Conservation (phyloP, 306 rosid genomes). For the Mimosa bimucronata region DNA sequence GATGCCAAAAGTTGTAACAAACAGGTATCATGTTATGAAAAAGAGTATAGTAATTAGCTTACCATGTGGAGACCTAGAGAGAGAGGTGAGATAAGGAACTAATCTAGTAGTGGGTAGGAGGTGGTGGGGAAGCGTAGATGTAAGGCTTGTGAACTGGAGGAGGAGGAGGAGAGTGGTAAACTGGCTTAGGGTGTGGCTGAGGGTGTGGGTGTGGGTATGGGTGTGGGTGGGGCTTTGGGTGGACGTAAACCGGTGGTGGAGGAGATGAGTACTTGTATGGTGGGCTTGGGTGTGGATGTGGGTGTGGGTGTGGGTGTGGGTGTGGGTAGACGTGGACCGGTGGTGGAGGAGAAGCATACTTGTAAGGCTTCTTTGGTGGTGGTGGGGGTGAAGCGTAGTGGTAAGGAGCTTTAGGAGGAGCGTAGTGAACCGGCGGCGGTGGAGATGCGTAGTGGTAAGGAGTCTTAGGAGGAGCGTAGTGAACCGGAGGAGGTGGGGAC, state of each 20-base stretch:
- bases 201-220: constrained; percentile 34
- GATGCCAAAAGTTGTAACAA: too few species aligned
- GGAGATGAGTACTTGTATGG: constrained; percentile 7
- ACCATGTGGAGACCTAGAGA: constrained; percentile 42
- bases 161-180: constrained; percentile 47
- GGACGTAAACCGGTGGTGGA: constrained; percentile 18
- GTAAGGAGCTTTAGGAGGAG: neutral
- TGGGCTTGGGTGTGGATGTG: constrained; percentile 32
- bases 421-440: constrained; percentile 11
- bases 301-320: constrained; percentile 34
- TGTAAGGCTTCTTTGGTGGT: neutral
- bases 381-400: constrained; percentile 20
- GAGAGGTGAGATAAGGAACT: neutral
- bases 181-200: constrained; percentile 2
- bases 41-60: constrained; percentile 21
- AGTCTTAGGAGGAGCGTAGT: too few species aligned
- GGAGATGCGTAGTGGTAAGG: neutral
- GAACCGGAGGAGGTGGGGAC: too few species aligned
- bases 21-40: neutral
- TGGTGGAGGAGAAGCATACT: constrained; percentile 38
- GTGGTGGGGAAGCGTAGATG: constrained; percentile 76
- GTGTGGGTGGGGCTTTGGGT: constrained; percentile 34
- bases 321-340: constrained; percentile 7
- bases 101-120: constrained; percentile 71
- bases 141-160: constrained; percentile 33